phyloP scores from a whole-genome alignment of 2,329 filamentous ascomycete species.

The Aspergillus sp. region DNA sequence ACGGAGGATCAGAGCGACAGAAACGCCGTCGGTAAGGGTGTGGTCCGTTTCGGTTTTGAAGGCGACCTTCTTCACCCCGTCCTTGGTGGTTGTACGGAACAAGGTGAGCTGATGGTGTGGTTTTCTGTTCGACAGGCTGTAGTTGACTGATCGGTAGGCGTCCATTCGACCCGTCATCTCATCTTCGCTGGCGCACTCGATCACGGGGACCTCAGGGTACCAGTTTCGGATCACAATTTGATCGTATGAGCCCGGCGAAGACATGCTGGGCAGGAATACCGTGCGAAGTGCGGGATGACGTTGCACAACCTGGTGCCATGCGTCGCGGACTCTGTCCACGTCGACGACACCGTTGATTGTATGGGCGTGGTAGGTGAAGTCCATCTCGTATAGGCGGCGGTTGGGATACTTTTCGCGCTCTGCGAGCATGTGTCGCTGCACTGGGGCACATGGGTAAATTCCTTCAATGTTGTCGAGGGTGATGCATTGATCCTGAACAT shows the following conservation, averaged over 20 bases:
- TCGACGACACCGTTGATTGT: not conserved
- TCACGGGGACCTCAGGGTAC: not conserved
- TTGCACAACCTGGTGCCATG: conserved; percentile 4
- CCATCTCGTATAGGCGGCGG: not conserved
- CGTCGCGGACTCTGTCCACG: not conserved
- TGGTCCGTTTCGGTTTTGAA: not conserved
- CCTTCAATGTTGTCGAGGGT: not conserved
- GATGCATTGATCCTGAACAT: not conserved
- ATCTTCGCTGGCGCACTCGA: not conserved
- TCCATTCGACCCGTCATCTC: not conserved
- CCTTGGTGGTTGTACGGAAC: not conserved
- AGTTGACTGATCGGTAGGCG: not conserved
- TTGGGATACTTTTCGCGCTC: not conserved
- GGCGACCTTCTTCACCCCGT: not conserved
- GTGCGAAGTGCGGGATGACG: conserved; percentile 9
- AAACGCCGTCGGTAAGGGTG: not conserved
- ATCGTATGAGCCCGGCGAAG: not conserved
- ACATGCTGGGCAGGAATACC: not conserved
- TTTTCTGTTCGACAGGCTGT: not conserved
- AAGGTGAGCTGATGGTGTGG: not conserved
- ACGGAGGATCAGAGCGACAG: not conserved
- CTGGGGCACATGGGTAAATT: conserved; percentile 1
- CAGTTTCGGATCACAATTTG: not conserved
- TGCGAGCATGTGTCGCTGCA: conserved; percentile 11
- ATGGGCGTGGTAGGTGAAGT: not conserved